phyloP scores from a whole-genome alignment of 345 rosid species.

The Acer yangbiense region DNA sequence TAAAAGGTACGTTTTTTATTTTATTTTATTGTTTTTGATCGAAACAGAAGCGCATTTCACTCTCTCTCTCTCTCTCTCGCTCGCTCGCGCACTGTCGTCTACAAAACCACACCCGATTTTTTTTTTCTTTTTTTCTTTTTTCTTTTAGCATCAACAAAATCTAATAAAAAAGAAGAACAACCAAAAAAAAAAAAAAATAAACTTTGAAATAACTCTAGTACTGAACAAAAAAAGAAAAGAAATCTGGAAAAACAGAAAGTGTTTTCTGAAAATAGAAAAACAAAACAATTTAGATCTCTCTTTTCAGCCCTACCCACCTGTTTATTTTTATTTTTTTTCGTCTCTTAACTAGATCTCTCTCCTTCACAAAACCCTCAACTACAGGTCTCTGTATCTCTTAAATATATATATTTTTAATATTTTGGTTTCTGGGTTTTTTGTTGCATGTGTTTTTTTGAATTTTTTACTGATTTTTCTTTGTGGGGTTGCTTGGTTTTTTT shows the following conservation, averaged over 20 bases:
- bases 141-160: background rate
- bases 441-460: conserved; percentile 29
- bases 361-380: conserved; percentile 20
- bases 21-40: conserved; percentile 13
- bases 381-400: background rate
- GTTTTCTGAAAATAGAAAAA: conserved; percentile 1
- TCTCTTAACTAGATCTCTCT: conserved; percentile 29
- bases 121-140: background rate
- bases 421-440: conserved; percentile 16
- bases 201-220: background rate
- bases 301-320: background rate
- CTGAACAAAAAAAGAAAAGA: conserved; percentile 1
- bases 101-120: conserved; percentile 5
- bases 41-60: conserved; percentile 9
- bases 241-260: background rate
- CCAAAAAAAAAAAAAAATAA: too few relatives aligned
- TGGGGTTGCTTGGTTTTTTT: conserved; percentile 11
- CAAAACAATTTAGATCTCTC: conserved; percentile 4
- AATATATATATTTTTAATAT: too few relatives aligned
- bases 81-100: background rate
- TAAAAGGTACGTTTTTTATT: conserved; percentile 17
- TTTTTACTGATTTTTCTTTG: conserved; percentile 17
- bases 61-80: conserved; percentile 1
- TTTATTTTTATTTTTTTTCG: background rate
- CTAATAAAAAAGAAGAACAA: background rate